Evolutionary conservation across 106 monocot genomes (phyloP), one percentile per base, ranked within the genome.

Genomic region (Apostasia ramifera): DNA sequence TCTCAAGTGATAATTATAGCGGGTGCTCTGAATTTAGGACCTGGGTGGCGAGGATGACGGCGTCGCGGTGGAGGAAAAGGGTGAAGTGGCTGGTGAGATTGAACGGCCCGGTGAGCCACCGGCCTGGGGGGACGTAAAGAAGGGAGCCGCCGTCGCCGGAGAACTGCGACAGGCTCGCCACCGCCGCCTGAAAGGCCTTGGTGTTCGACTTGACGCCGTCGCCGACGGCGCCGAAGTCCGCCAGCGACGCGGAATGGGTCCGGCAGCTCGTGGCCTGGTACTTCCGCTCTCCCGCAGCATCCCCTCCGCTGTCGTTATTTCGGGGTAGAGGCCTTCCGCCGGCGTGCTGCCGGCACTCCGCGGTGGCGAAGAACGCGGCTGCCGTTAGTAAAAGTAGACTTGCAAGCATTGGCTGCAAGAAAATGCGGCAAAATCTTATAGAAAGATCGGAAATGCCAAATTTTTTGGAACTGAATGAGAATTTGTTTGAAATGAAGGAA

Each of bases 171-270:
- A 90, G 75, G 46, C 76, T 65, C 10, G 43, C 78, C 26, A 90
- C 73, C 11, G 89, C 89, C 13, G 74, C 67, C 49, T 49, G 70
- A 71, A 90, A 90, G 1, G 89, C 89, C 70, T 59, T 56, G 45
- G 92, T 95, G 86, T 95, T 95, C 42, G 84, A 89, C 3, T 88
- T 89, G 2, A 46, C 57, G 8, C 95, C 92, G 74, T 95, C 95
- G 8, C 86, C 86, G 1, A 95, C 89, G 0, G 75, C 95, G 11
- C 95, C 95, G 73, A 95, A 95, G 26, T 95, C 92, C 67, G 75
- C 26, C 60, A 95, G 40, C 40, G 86, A 84, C 67, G 78, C 86
- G 12, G 76, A 41, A 70, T 89, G 80, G 40, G 77, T 72, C 60
- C 95, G 74, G 77, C 95, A 95, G 14, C 65, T 73, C 49, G 83